phyloP scores from a whole-genome alignment of 495 filamentous ascomycete genomes.

The Penicillium cinerascens region DNA sequence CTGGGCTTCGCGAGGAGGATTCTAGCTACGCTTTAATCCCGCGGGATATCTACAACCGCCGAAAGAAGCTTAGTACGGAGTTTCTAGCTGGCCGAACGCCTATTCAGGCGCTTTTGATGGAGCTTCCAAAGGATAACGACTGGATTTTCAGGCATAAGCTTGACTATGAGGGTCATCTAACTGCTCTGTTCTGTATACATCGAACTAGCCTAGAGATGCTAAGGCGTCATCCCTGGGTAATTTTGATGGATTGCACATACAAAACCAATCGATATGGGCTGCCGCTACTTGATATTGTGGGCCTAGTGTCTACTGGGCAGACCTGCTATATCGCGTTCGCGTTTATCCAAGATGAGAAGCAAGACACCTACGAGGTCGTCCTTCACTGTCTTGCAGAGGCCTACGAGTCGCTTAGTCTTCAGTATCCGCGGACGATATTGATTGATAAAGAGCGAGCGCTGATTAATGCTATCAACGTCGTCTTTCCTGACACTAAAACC shows the following conservation, averaged over 20 bases:
- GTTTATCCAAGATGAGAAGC: constrained; percentile 1
- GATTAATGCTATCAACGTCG: background rate
- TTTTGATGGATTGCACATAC: constrained; percentile 15
- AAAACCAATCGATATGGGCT: constrained; percentile 14
- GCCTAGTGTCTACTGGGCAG: background rate
- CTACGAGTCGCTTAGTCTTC: background rate
- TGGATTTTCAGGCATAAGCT: constrained; percentile 6
- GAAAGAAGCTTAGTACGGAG: background rate
- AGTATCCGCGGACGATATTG: background rate
- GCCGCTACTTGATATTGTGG: constrained; percentile 10
- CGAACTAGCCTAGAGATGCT: constrained; percentile 1
- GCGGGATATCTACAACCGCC: constrained; percentile 2
- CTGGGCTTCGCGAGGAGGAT: background rate
- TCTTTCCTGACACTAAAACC: background rate
- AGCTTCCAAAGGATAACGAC: constrained; percentile 2
- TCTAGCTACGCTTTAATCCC: background rate
- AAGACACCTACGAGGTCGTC: background rate
- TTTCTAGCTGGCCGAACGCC: constrained; percentile 2
- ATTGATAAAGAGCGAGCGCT: constrained; percentile 1
- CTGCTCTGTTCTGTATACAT: constrained; percentile 2
- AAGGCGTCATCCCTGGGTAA: background rate
- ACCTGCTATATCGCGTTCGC: constrained; percentile 9
- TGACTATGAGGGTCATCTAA: background rate
- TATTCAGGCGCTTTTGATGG: background rate
- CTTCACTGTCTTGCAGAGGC: background rate